These are phyloP conservation scores for Zymoseptoria pseudotritici DNA, from an alignment of 2,329 filamentous ascomycete species.

Conservation along the genomic window DNA sequence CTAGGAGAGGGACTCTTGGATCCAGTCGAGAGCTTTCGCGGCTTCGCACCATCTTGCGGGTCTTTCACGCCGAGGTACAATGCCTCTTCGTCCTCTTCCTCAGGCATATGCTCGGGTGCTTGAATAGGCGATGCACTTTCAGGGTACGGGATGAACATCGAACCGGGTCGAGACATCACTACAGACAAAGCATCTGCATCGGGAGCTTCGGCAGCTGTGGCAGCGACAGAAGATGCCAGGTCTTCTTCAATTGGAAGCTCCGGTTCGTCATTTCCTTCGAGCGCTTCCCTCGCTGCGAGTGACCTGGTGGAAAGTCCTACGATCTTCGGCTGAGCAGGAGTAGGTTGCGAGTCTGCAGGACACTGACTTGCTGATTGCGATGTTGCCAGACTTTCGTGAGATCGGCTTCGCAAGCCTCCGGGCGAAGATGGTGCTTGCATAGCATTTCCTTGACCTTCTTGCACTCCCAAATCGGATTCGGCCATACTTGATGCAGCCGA, in stretches of 20 bases:
- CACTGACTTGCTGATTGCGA: not conserved
- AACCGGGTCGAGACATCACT: slow-evolving; percentile 9
- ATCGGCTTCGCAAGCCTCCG: not conserved
- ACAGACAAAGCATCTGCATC: slow-evolving; percentile 16
- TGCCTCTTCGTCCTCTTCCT: slow-evolving; percentile 16
- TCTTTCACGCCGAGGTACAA: slow-evolving; percentile 9
- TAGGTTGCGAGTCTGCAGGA: not conserved
- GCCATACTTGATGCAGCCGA: slow-evolving; percentile 9
- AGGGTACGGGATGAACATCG: slow-evolving; percentile 8
- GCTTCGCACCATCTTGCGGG: slow-evolving; percentile 1
- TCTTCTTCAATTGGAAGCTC: slow-evolving; percentile 19
- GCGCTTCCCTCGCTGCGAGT: slow-evolving; percentile 8
- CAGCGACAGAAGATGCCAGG: slow-evolving; percentile 16
- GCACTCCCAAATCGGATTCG: slow-evolving; percentile 2
- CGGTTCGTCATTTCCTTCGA: slow-evolving; percentile 34
- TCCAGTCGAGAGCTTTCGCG: not conserved
- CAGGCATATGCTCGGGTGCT: slow-evolving; percentile 7
- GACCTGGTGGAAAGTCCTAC: slow-evolving; percentile 10
- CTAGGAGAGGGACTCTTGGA: not conserved
- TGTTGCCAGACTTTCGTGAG: not conserved
- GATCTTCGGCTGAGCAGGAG: not conserved
- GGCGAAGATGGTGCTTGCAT: not conserved
- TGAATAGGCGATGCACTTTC: slow-evolving; percentile 1
- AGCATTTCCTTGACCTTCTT: not conserved
- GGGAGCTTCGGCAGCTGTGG: slow-evolving; percentile 16